Conservation (phyloP, 768 basidiomycete species). For the Lactarius hatsudake region DNA sequence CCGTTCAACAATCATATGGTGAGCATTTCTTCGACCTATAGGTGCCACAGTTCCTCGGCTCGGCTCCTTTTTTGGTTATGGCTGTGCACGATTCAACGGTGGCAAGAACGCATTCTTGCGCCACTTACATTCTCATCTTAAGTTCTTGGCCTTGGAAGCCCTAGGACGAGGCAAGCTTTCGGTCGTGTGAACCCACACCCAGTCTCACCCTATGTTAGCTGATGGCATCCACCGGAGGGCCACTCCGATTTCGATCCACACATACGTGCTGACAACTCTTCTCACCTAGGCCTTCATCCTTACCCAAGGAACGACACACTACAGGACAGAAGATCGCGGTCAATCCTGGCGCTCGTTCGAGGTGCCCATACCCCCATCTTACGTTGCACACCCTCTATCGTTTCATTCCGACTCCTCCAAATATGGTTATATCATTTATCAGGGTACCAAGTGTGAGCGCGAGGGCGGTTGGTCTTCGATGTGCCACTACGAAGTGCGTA, state of each 20-base stretch:
- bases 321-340: conserved; percentile 85
- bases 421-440: conserved; percentile 73
- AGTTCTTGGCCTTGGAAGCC: neutral
- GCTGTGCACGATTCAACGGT: neutral
- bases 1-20: conserved; percentile 66
- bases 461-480: conserved; percentile 46
- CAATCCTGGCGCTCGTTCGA: conserved; percentile 83
- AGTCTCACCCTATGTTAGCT: too few relatives aligned
- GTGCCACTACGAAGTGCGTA: conserved; percentile 73
- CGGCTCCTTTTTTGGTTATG: neutral
- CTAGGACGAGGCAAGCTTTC: neutral
- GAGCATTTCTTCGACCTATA: conserved; percentile 4
- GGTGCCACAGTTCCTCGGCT: neutral
- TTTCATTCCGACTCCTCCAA: conserved; percentile 59
- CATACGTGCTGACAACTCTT: conserved; percentile 1
- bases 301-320: conserved; percentile 72
- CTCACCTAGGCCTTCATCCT: conserved; percentile 76
- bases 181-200: neutral
- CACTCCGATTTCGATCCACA: neutral
- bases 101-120: neutral
- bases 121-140: neutral
- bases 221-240: neutral
- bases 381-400: conserved; percentile 65
- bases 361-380: conserved; percentile 57
- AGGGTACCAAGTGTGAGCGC: conserved; percentile 59